These are phyloP conservation scores for Cadophora luteo-olivacea DNA, from an alignment of 2,329 filamentous ascomycete genomes.

Conservation along the genomic window DNA sequence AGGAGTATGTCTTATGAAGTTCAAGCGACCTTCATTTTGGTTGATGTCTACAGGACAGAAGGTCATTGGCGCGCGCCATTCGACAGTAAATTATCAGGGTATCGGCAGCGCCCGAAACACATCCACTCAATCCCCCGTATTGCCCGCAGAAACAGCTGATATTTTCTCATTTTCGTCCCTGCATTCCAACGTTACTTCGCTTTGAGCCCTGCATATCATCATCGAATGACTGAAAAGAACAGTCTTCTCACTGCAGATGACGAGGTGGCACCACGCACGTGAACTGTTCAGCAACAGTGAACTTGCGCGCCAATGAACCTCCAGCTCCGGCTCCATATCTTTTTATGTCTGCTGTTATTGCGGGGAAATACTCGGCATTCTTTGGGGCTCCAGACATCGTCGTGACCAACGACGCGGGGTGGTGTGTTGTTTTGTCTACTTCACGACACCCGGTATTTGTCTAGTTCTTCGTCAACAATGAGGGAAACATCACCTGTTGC, in stretches of 20 bases:
- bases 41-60: background rate
- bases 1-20: background rate
- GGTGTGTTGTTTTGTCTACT: background rate
- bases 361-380: background rate
- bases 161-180: background rate
- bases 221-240: conserved; percentile 1
- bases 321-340: background rate
- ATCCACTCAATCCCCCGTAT: background rate
- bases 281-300: background rate
- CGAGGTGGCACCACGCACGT: background rate
- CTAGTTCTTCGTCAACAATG: background rate
- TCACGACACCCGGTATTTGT: background rate
- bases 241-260: background rate
- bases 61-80: background rate
- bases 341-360: background rate
- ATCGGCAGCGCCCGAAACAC: background rate
- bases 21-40: background rate
- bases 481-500: conserved; percentile 12
- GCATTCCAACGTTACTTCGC: background rate
- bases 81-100: background rate
- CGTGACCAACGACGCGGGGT: background rate
- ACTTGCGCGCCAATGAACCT: background rate
- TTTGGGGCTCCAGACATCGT: background rate
- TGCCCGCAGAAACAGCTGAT: conserved; percentile 8
- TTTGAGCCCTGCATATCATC: background rate